These are phyloP conservation scores for Hypoxylon fragiforme DNA, from an alignment of 495 filamentous ascomycete species.

Conservation along the genomic window DNA sequence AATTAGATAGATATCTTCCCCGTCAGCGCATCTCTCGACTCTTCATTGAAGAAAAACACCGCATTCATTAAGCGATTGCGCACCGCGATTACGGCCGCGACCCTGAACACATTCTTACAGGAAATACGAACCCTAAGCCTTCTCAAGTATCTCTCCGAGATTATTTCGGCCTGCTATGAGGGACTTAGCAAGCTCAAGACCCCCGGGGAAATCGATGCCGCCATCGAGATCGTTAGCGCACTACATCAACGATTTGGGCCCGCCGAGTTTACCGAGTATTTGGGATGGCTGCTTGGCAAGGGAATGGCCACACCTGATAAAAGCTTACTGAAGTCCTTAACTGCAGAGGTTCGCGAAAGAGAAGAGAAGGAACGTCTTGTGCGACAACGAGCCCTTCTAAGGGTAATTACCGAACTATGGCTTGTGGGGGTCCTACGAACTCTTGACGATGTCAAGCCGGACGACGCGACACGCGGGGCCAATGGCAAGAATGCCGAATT, in stretches of 20 bases:
- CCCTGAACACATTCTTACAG: constrained; percentile 79
- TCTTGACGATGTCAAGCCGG: constrained; percentile 86
- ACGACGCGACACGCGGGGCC: constrained; percentile 69
- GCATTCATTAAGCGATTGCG: constrained; percentile 97
- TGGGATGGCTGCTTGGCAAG: constrained; percentile 91
- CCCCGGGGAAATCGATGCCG: constrained; percentile 84
- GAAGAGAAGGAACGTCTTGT: constrained; percentile 93
- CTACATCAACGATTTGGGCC: constrained; percentile 96
- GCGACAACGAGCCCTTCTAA: constrained; percentile 82
- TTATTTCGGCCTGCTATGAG: constrained; percentile 97
- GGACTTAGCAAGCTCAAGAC: constrained; percentile 90
- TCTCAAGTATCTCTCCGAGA: constrained; percentile 96
- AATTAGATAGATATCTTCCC: constrained; percentile 70
- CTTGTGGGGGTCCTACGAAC: constrained; percentile 85
- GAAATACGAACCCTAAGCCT: constrained; percentile 92
- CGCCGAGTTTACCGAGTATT: constrained; percentile 82
- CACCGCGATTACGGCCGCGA: constrained; percentile 79
- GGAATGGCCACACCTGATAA: constrained; percentile 93
- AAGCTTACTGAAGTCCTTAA: constrained; percentile 74
- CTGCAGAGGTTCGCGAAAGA: constrained; percentile 81
- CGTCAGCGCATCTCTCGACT: constrained; percentile 81
- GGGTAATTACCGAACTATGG: constrained; percentile 95
- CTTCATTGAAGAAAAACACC: constrained; percentile 97
- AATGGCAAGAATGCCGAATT: constrained; percentile 58
- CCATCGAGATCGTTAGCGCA: constrained; percentile 89